A percentile compares a stretch with the other conserved stretches of the same genome.
Evolutionary conservation across 139 green algal species (phyloP).

Genomic region (Pseudopediastrum boryanum): DNA sequence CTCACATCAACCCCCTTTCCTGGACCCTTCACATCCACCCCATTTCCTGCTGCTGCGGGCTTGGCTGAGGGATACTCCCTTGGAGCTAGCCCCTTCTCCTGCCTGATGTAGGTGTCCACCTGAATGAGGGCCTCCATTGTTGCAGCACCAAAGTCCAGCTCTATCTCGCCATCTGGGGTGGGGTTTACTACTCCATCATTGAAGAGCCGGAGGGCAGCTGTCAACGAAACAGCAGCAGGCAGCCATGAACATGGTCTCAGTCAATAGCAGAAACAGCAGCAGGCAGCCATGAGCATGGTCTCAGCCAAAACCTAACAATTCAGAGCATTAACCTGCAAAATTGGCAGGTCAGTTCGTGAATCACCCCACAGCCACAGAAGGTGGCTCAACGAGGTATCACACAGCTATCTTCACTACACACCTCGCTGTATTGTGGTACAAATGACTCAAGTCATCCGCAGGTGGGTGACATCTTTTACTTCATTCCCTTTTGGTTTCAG

Average conservation of each 20-base stretch:
- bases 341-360: not conserved
- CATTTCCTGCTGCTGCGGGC: conserved; percentile 5
- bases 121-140: not conserved
- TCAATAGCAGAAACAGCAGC: too few species aligned
- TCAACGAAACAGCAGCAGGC: not conserved
- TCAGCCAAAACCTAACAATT: too few species aligned
- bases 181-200: conserved; percentile 22
- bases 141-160: conserved; percentile 33
- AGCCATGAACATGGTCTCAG: not conserved
- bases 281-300: too few species aligned
- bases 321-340: not conserved
- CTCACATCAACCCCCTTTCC: not conserved
- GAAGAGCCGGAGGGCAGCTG: conserved; percentile 31
- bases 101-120: conserved; percentile 37
- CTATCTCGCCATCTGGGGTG: conserved; percentile 31
- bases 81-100: conserved; percentile 25
- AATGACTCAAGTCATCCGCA: too few species aligned
- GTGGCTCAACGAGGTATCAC: not conserved
- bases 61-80: conserved; percentile 3
- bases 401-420: too few species aligned
- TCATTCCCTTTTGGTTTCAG: too few species aligned
- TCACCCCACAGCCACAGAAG: too few species aligned
- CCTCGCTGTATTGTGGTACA: too few species aligned
- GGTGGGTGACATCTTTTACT: too few species aligned
- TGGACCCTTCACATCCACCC: too few species aligned